Evolutionary conservation across 2,329 filamentous ascomycete genomes (phyloP).

Genomic region (Epichloe gansuensis): DNA sequence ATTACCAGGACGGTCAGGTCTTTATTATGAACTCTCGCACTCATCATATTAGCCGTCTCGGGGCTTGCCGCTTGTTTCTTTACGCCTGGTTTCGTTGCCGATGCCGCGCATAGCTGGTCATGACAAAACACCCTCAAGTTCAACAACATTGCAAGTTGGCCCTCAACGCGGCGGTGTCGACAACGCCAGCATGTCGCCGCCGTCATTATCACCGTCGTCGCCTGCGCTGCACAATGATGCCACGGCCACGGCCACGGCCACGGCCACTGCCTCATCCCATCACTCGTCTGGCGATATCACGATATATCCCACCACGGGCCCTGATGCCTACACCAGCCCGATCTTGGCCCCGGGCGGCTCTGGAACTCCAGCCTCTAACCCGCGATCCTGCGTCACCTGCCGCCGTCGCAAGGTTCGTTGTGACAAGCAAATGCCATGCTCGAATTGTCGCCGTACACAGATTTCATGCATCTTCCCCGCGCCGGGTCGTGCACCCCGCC

Average conservation of each 20-base stretch:
- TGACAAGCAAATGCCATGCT: constrained; percentile 66
- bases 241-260: constrained; percentile 4
- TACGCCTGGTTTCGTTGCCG: no score
- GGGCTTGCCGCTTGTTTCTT: no score
- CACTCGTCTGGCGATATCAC: constrained; percentile 23
- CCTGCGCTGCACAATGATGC: constrained; percentile 12
- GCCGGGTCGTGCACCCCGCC: constrained; percentile 59
- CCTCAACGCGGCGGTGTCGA: constrained; percentile 9
- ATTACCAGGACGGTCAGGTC: no score
- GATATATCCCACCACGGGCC: constrained; percentile 28
- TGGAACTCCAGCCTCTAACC: constrained; percentile 27
- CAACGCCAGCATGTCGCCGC: constrained; percentile 12
- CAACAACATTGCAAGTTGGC: constrained; percentile 9
- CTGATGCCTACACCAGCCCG: constrained; percentile 25
- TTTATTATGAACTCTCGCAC: no score
- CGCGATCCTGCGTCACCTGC: constrained; percentile 38
- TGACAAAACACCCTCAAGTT: constrained; percentile 12
- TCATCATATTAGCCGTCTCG: no score
- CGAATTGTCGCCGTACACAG: constrained; percentile 58
- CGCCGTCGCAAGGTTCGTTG: constrained; percentile 58
- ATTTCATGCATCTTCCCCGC: constrained; percentile 65
- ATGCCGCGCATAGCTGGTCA: neutral
- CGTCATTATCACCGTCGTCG: constrained; percentile 9
- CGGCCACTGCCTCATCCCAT: constrained; percentile 8
- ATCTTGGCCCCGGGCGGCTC: constrained; percentile 22